A percentile compares a stretch with the other conserved stretches of the same genome.
These are phyloP conservation scores for Elongisporangium senticosum DNA, from an alignment of 352 stramenopile species.

Conservation along the genomic window DNA sequence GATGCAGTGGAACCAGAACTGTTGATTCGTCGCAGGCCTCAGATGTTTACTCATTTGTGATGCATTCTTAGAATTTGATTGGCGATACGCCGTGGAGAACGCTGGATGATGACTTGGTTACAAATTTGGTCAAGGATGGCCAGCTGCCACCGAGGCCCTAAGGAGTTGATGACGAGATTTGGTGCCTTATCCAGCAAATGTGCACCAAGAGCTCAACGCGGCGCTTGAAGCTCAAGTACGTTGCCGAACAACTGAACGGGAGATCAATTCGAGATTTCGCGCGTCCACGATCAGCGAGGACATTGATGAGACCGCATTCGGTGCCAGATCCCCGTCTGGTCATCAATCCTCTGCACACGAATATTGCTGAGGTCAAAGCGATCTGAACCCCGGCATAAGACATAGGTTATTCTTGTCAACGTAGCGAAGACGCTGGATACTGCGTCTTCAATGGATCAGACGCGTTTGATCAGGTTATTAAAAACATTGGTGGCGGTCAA, in stretches of 20 bases:
- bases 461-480: neutral
- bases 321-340: neutral
- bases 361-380: too few species aligned
- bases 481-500: neutral
- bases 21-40: slow-evolving; percentile 12
- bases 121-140: neutral
- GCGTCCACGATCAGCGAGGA: neutral
- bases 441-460: neutral
- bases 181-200: neutral
- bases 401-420: neutral
- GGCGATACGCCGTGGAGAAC: slow-evolving; percentile 14
- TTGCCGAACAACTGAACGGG: neutral
- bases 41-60: slow-evolving; percentile 22
- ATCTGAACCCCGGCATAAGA: too few species aligned
- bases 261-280: neutral
- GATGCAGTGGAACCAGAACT: slow-evolving; percentile 22
- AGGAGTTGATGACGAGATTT: neutral
- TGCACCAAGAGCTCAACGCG: neutral
- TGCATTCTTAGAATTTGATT: slow-evolving; percentile 19
- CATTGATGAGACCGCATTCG: neutral
- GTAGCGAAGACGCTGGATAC: neutral
- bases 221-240: neutral
- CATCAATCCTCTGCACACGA: too few species aligned
- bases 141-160: neutral
- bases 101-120: slow-evolving; percentile 9